A percentile compares a stretch with the other conserved stretches of the same genome.
phyloP scores from a whole-genome alignment of 768 basidiomycete species.

The Rhizopogon salebrosus region DNA sequence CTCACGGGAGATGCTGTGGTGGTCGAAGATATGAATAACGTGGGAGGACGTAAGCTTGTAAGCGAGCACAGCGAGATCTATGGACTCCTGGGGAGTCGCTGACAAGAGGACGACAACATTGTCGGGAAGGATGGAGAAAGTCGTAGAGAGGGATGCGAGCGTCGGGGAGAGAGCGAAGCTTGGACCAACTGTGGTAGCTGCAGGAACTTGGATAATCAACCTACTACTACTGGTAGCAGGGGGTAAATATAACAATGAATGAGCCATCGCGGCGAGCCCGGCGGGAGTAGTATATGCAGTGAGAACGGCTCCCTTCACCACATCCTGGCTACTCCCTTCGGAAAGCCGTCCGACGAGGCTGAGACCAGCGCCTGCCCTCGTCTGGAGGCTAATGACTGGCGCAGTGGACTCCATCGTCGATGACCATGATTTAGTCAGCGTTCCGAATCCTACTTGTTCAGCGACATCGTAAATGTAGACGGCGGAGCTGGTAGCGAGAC shows the following conservation, averaged over 20 bases:
- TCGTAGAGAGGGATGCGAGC: conserved; percentile 58
- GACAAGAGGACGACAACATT: conserved; percentile 74
- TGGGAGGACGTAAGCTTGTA: conserved; percentile 65
- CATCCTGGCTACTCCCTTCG: conserved; percentile 71
- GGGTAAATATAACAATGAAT: conserved; percentile 72
- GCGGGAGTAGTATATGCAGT: conserved; percentile 79
- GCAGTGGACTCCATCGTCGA: conserved; percentile 37
- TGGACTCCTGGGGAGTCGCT: conserved; percentile 76
- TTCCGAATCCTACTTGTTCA: conserved; percentile 78
- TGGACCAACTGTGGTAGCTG: conserved; percentile 60
- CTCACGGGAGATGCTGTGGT: conserved; percentile 76
- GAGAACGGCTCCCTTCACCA: conserved; percentile 51
- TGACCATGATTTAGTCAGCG: conserved; percentile 63
- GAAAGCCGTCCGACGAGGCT: conserved; percentile 75
- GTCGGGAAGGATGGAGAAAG: conserved; percentile 57
- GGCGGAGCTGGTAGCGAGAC: conserved; percentile 48
- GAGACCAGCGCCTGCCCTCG: conserved; percentile 79
- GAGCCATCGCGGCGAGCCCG: conserved; percentile 82
- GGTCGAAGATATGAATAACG: conserved; percentile 88
- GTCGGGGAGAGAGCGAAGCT: conserved; percentile 73
- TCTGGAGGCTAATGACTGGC: conserved; percentile 68
- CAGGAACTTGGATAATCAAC: conserved; percentile 80
- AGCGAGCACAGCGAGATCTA: conserved; percentile 71
- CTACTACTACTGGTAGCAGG: conserved; percentile 55
- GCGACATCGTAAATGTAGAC: conserved; percentile 83